These are phyloP conservation scores for Solanum hybrid DNA, from an alignment of 305 asterid species.

Conservation along the genomic window DNA sequence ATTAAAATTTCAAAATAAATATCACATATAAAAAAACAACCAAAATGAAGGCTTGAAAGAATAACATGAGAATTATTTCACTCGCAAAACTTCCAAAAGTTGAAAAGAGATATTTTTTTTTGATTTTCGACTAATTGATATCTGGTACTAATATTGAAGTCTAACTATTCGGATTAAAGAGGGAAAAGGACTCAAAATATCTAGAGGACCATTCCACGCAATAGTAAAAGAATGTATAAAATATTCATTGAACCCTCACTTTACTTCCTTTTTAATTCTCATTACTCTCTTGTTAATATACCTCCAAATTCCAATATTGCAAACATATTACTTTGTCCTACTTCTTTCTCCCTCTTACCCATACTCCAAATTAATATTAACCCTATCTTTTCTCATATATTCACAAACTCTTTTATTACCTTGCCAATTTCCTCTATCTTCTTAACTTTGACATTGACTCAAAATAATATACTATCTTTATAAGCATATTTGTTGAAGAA, in stretches of 20 bases:
- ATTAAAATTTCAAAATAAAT: neutral
- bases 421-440: neutral
- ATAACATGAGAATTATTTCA: neutral
- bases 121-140: too few relatives aligned
- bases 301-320: neutral
- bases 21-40: neutral
- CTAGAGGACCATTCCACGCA: neutral
- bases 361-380: neutral
- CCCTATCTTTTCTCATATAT: neutral
- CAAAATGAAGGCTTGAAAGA: neutral
- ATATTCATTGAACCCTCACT: neutral
- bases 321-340: neutral
- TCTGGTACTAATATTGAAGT: too few relatives aligned
- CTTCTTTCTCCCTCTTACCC: neutral
- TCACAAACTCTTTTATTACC: neutral
- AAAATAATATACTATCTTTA: neutral
- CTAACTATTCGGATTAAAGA: neutral
- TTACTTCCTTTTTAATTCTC: neutral
- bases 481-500: neutral
- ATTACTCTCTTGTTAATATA: neutral
- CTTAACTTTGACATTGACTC: neutral
- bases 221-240: neutral
- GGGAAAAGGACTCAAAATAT: neutral
- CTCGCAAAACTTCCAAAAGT: neutral
- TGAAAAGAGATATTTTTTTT: neutral